Base-by-base conservation (phyloP, 2,329 filamentous ascomycete species). In the Colletotrichum lentis region DNA sequence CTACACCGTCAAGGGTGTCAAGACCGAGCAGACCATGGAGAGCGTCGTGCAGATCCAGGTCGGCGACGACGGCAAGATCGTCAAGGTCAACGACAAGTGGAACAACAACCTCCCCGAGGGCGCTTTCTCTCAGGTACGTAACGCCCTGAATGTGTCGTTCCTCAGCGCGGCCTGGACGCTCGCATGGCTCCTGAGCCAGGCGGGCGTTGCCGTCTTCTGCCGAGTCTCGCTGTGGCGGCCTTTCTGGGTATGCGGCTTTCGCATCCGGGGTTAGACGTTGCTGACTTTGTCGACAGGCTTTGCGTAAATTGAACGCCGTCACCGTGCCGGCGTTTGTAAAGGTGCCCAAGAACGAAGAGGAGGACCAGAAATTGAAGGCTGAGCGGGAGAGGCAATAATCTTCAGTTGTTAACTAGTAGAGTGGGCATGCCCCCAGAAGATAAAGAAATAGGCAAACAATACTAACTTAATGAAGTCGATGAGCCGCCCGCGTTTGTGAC, bases 21-120 rank as follows among this genome's bases (percentile, higher is more conserved):
- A 73, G 59, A 73, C 71, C 53, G 74, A 76, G 65, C 74, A 78
- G 70, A 70, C 73, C 39, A 77, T 80, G 56, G 46, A 74, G 49
- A 78, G 75, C 12, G 64, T 73, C 7, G 74, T 80, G 12, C 64
- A 71, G 7, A 79, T 80, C 62, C 64, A 74, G 44, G 69, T 79
- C 35, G 76, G 73, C n/a, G 49, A 54, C 27, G 75, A 77, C 53
- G 77, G 77, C 41, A 76, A 73, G 71, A 80, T 80, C 39, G 72
- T 73, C 3, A 76, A 71, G 57, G 75, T 81, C 44, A 77, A 78
- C 68, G 79, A 80, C 63, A 67, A 72, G 53, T 80, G 78, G 79
- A 75, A 80, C 62, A 76, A 75, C 37, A 76, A 76, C 44, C 64
- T 80, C 54, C 77, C 78, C 3, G 76, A 79, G 5, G 77, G 77